These are phyloP conservation scores for Lactifluus subvellereus DNA, from an alignment of 768 basidiomycete genomes.

Conservation along the genomic window DNA sequence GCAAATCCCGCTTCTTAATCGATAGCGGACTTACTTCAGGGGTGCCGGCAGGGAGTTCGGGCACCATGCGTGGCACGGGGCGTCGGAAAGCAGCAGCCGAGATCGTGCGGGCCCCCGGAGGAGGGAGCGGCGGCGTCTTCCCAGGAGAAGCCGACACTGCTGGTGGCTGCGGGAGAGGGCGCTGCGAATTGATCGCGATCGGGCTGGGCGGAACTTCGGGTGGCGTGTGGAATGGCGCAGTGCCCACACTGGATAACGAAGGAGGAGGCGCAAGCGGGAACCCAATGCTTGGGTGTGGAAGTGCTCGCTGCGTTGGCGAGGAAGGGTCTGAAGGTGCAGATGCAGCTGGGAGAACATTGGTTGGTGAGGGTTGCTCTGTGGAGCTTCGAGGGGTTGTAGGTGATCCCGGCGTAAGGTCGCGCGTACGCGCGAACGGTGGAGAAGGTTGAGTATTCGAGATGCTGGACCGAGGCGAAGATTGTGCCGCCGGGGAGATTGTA, in stretches of 20 bases:
- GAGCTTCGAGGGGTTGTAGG: conserved; percentile 7
- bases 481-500: conserved; percentile 31
- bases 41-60: conserved; percentile 18
- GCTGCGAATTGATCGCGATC: conserved; percentile 23
- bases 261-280: conserved; percentile 20
- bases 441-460: conserved; percentile 24
- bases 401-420: conserved; percentile 7
- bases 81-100: conserved; percentile 71
- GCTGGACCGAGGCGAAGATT: conserved; percentile 27
- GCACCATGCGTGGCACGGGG: conserved; percentile 36
- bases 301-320: conserved; percentile 9
- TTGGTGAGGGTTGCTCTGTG: neutral
- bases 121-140: conserved; percentile 34
- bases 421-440: conserved; percentile 22
- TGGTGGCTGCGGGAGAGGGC: conserved; percentile 21
- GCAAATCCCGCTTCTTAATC: conserved; percentile 44
- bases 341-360: neutral
- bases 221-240: conserved; percentile 39
- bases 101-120: conserved; percentile 47
- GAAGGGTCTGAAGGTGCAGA: neutral
- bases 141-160: conserved; percentile 28
- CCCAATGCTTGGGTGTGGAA: conserved; percentile 12
- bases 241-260: conserved; percentile 25
- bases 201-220: conserved; percentile 40
- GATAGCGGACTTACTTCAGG: conserved; percentile 44